Base-by-base conservation (phyloP, 2,329 filamentous ascomycete genomes). In the Thermothelomyces thermophilus region DNA sequence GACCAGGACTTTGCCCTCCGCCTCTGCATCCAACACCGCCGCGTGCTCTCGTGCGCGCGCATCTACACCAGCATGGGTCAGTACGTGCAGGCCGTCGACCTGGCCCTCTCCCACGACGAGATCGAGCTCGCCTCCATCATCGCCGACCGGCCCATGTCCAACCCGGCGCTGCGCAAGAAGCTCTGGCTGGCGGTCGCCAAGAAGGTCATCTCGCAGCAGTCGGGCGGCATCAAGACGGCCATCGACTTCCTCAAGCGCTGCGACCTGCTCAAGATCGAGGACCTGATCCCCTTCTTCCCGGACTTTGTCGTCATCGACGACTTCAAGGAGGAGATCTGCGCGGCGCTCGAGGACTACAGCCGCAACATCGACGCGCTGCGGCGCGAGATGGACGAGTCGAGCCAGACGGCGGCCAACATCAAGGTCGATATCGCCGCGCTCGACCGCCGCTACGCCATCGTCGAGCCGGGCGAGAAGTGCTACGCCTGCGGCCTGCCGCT, bases 221-320 rank as follows among this genome's bases (percentile, higher is more conserved):
- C 83, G 6, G 85, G 86, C 52, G 85, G 86, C 45, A 96, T 97
- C 75, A 96, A 89, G 69, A 79, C 85, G 28, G 93, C 93, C 2
- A 95, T 98, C 58, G 88, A 94, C 54, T 96, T 98, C 63, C 76
- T 97, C 11, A 88, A 89, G 59, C 84, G 89, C 9, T 96, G 91
- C 65, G 90, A 96, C 53, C 76, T 97, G 11, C 79, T 98, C 42
- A 85, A 86, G 56, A 98, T 98, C 56, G 93, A 98, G 70, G 93
- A 98, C 62, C 71, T 98, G 26, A 97, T 98, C 35, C 93, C 93
- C 0, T 96, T 98, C 73, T 98, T 98, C 70, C 93, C 93, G 0
- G 93, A 98, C 66, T 98, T 98, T 64, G 90, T 97, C 20, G 87
- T 97, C 45, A 97, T 98, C 55, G 93, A 98, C 64, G 93, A 97